Evolutionary conservation across 306 rosid species (phyloP), one percentile per base, ranked within the genome.

Genomic region (Glycine latifolia): DNA sequence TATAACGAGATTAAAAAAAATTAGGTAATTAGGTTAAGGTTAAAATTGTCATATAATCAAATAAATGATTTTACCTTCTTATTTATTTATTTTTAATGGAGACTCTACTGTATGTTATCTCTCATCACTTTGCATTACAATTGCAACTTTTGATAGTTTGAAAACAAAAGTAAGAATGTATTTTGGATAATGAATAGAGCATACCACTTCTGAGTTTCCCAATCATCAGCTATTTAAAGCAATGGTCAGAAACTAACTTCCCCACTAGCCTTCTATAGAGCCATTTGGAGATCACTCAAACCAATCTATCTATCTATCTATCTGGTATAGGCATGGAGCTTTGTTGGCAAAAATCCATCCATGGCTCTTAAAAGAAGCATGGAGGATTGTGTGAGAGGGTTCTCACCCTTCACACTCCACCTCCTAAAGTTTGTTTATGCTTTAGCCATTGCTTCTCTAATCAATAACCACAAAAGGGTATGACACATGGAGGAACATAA

Each of bases 171-270:
- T 7, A 63, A 67, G 65, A 61, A 31, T 39, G 44, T n/a, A 15
- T 70, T 70, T 76, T 81, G 71, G 86, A 86, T 82, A 85, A 71
- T 83, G 88, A 86, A 84, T 80, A 81, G 87, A 69, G 33, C 67
- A 67, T 37, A 39, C 56, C 86, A 66, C 86, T 58, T 61, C 13
- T 47, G 37, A 73, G 71, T 66, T 71, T 41, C 61, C 43, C 76
- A 61, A 50, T 81, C 83, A 79, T 71, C 83, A 68, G 72, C 89
- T 90, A 91, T 91, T 78, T 90, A 90, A 86, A 78, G 82, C 55
- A 53, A 76, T 26, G 83, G 80, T 62, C 84, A 49, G 70, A 81
- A 85, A 63, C 78, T 75, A 75, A 65, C 73, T 71, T 75, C 81
- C 71, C 91, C 91, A 85, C 91, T 86, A 79, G 67, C 87, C 86